These are phyloP conservation scores for Metschnikowia lochheadii DNA, from an alignment of 805 yeast genomes.

Conservation along the genomic window DNA sequence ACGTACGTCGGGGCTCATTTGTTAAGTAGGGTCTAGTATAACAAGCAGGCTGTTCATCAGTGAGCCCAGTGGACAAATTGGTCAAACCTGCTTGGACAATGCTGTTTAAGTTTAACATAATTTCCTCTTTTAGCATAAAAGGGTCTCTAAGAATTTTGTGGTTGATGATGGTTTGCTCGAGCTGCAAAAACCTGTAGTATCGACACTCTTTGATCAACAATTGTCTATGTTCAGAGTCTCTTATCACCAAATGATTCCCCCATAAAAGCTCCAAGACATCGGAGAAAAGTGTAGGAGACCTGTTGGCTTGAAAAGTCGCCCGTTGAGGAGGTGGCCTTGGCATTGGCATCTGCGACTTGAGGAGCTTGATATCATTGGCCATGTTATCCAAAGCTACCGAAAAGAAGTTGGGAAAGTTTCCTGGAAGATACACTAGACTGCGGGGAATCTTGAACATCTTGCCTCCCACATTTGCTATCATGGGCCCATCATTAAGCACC, in stretches of 20 bases:
- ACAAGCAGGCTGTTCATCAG: constrained; percentile 21
- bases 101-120: constrained; percentile 48
- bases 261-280: constrained; percentile 53
- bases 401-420: constrained; percentile 77
- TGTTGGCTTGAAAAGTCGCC: constrained; percentile 48
- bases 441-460: constrained; percentile 56
- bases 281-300: constrained; percentile 52
- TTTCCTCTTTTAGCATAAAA: constrained; percentile 48
- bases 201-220: constrained; percentile 64
- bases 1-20: constrained; percentile 29
- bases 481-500: constrained; percentile 48
- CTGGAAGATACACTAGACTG: constrained; percentile 50
- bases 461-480: constrained; percentile 57
- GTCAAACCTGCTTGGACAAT: constrained; percentile 36
- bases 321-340: constrained; percentile 77
- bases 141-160: constrained; percentile 52
- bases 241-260: constrained; percentile 49
- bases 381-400: constrained; percentile 55
- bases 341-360: constrained; percentile 40
- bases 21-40: constrained; percentile 33
- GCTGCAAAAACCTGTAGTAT: constrained; percentile 69
- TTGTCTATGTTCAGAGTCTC: constrained; percentile 51
- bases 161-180: constrained; percentile 67
- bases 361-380: constrained; percentile 41
- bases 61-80: constrained; percentile 17